These are phyloP conservation scores for Chlorophyllum brunneum DNA, from an alignment of 768 basidiomycete species.

Conservation along the genomic window DNA sequence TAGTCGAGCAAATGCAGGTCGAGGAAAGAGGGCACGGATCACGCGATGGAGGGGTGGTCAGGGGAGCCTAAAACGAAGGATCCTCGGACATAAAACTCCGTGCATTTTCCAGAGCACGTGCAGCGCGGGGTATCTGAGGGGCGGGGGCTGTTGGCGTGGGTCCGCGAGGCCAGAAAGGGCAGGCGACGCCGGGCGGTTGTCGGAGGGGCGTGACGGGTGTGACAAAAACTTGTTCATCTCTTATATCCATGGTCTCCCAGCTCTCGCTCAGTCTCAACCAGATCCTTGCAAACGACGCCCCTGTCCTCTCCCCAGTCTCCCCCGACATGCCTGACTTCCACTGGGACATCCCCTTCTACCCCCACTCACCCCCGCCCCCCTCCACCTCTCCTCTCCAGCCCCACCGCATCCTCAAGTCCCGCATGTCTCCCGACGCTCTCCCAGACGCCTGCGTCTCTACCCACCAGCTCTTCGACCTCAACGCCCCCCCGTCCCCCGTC, in stretches of 20 bases:
- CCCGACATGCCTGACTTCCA: conserved; percentile 30
- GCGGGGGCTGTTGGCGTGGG: conserved; percentile 9
- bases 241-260: conserved; percentile 22
- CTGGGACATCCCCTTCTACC: conserved; percentile 45
- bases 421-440: conserved; percentile 38
- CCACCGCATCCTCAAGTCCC: conserved; percentile 48
- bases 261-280: conserved; percentile 40
- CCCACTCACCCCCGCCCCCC: conserved; percentile 42
- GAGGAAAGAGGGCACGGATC: neutral
- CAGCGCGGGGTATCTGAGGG: conserved; percentile 13
- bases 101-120: too few species aligned
- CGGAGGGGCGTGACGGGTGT: conserved; percentile 7
- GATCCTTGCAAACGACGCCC: conserved; percentile 54
- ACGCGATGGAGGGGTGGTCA: too few species aligned
- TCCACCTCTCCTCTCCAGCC: conserved; percentile 41
- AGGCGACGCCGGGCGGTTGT: neutral
- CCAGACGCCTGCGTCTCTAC: conserved; percentile 57
- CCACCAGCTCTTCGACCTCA: conserved; percentile 69
- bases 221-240: conserved; percentile 11
- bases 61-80: too few species aligned
- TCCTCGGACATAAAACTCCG: too few species aligned
- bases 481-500: conserved; percentile 31
- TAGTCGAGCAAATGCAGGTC: neutral
- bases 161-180: neutral
- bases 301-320: conserved; percentile 50